A percentile compares a stretch with the other conserved stretches of the same genome.
These are phyloP conservation scores for Sugiyamaella americana DNA, from an alignment of 805 yeast species.

Conservation along the genomic window DNA sequence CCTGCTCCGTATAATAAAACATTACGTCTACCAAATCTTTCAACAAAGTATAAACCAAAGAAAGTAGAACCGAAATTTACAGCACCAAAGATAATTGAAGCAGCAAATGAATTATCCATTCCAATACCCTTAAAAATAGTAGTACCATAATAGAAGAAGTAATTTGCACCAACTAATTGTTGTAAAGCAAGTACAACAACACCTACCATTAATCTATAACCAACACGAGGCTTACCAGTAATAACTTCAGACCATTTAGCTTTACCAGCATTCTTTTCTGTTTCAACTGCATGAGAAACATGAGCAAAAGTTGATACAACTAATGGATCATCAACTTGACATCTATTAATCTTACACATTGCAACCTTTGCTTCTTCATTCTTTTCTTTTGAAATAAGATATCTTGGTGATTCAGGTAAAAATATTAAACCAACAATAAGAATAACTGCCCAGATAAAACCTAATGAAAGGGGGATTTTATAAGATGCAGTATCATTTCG, in stretches of 20 bases:
- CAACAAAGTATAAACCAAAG: constrained; percentile 44
- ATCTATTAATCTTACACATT: constrained; percentile 41
- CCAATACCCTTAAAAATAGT: constrained; percentile 41
- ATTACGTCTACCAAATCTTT: constrained; percentile 46
- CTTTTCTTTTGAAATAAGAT: constrained; percentile 50
- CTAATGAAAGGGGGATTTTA: constrained; percentile 70
- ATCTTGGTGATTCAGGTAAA: constrained; percentile 76
- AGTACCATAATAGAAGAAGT: constrained; percentile 63
- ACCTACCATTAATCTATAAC: constrained; percentile 36
- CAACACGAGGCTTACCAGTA: constrained; percentile 46
- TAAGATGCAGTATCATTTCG: constrained; percentile 45
- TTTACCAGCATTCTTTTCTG: constrained; percentile 44
- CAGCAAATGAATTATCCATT: constrained; percentile 47
- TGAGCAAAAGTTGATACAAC: constrained; percentile 33
- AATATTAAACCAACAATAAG: constrained; percentile 56
- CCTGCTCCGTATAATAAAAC: constrained; percentile 43
- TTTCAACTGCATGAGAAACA: constrained; percentile 42
- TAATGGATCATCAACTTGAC: constrained; percentile 29
- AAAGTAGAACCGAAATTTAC: constrained; percentile 49
- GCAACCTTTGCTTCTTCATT: constrained; percentile 53
- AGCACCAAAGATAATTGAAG: constrained; percentile 49
- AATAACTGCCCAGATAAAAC: constrained; percentile 61
- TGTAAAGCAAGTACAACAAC: constrained; percentile 46
- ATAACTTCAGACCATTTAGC: constrained; percentile 48
- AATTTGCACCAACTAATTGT: constrained; percentile 62